Base-by-base conservation (phyloP, 345 rosid species). In the Eucalyptus caleyi region DNA sequence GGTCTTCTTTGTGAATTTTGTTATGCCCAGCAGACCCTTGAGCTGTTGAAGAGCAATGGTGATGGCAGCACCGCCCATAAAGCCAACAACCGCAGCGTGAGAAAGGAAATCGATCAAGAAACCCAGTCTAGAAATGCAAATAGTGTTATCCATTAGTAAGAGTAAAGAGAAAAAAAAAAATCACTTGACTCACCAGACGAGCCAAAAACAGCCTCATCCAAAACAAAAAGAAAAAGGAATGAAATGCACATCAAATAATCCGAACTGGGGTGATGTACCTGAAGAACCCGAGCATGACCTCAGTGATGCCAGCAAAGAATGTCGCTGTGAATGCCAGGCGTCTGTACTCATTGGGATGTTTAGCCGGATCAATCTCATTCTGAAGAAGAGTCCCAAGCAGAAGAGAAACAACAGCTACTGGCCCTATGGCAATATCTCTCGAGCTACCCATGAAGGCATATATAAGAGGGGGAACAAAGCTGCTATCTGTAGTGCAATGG, bases 371-470 rank as follows among this genome's bases (percentile, higher is more conserved):
- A 26, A 93, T 89, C 83, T 90, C 94, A 8, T 90, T 80, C 23
- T 59, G 62, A 42, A 95, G 54, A 93, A 94, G 93, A 44, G 95
- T 89, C 6, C 94, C 90, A 81, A 94, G 92, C 13, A 95, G 87
- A 44, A 95, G 90, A 44, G 96, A 93, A 34, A 92, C 91, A 32
- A 94, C 93, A 12, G 95, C 92, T 15, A 93, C 93, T 11, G 95
- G 95, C 32, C 96, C 95, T 11, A 95, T 90, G 34, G 92, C 96
- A 24, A 93, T 67, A 80, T 95, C 93, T 86, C 88, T 92, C 50
- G 96, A 95, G 89, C 94, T 95, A 45, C 96, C 96, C 91, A 94
- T 86, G 88, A 93, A 88, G 11, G 96, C 91, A 51, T 94, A 94
- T 81, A 95, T 89, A 81, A 94, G 89, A 34, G 95, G 95, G 47